Evolutionary conservation across 2,329 filamentous ascomycete genomes (phyloP), one percentile per base, ranked within the genome.

Genomic region (Mariannaea sp.): DNA sequence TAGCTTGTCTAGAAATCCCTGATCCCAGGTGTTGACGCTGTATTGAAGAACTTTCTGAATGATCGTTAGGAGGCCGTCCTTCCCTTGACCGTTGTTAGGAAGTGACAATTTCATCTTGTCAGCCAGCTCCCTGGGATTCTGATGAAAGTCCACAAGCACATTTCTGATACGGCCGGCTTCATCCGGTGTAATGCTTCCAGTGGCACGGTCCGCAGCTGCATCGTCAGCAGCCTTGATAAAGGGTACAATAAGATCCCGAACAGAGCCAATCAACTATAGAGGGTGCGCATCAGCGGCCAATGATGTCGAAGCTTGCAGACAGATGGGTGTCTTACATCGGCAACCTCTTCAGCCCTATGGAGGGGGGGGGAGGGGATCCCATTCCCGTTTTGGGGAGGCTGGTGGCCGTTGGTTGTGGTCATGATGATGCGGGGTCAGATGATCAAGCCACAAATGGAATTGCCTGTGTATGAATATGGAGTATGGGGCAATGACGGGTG

Each of bases 11-110:
- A 97, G 75, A 73, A 97, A 99, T 9, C 93, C 93, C 73, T 96
- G 92, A 67, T 96, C 89, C 90, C 92, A 97, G n/a, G 93, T 97
- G 74, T 99, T 99, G 68, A 97, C 93, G 67, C 89, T 94, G 72
- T 95, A 92, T 59, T 83, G 80, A 35, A 97, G 78, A 16, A 97
- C 79, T 55, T 85, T 82, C 60, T 85, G 77, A 39, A 96, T 80
- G 3, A 84, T 83, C 27, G 84, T 79, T 22, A 96, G 75, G 26
- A 97, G 75, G 0, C 92, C 93, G 36, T 89, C 82, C 62, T 88
- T 88, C 1, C 86, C 88, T 57, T 75, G 76, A 7, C 83, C 86
- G 32, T 78, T 70, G 3, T 71, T 73, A 0, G 88, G 85, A 5
- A 91, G 75, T 6, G 81, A 73, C 33, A 90, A 75, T 9, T 80